A percentile compares a stretch with the other conserved stretches of the same genome.
These are phyloP conservation scores for Coix lacrymajobi DNA, from an alignment of 176 grass and related monocot genomes.

Conservation along the genomic window DNA sequence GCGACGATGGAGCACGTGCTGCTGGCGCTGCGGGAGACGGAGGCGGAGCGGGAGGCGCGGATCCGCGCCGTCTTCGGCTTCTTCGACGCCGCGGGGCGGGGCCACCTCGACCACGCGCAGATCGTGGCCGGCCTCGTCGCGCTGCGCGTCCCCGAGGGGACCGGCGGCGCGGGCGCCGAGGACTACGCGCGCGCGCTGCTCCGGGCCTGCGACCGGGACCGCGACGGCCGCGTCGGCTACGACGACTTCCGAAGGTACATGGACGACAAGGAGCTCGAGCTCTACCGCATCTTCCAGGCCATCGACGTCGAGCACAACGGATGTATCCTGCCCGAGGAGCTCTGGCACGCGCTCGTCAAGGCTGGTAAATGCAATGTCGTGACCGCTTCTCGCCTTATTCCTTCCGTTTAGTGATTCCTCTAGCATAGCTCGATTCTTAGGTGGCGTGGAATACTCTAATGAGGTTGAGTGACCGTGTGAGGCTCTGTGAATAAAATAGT, in stretches of 20 bases:
- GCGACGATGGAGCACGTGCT: constrained; percentile 73
- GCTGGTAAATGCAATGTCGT: constrained; percentile 62
- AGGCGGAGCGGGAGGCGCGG: constrained; percentile 68
- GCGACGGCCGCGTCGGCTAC: constrained; percentile 69
- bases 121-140: constrained; percentile 58
- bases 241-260: constrained; percentile 76
- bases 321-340: constrained; percentile 83
- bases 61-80: constrained; percentile 71
- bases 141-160: constrained; percentile 42
- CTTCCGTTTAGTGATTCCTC: not conserved
- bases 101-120: constrained; percentile 64
- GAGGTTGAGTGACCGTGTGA: not conserved
- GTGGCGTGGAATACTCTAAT: not conserved
- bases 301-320: constrained; percentile 95
- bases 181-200: constrained; percentile 76
- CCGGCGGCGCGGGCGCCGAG: not conserved
- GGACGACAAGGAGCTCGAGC: constrained; percentile 86
- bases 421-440: not conserved
- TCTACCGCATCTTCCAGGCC: constrained; percentile 86
- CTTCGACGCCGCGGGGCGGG: constrained; percentile 64
- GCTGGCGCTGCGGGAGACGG: constrained; percentile 68
- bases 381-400: not conserved
- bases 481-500: not conserved
- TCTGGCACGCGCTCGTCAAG: constrained; percentile 80
- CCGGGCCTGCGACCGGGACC: constrained; percentile 59